Evolutionary conservation across 108 stramenopile genomes (phyloP).

Genomic region (Fistulifera solaris): DNA sequence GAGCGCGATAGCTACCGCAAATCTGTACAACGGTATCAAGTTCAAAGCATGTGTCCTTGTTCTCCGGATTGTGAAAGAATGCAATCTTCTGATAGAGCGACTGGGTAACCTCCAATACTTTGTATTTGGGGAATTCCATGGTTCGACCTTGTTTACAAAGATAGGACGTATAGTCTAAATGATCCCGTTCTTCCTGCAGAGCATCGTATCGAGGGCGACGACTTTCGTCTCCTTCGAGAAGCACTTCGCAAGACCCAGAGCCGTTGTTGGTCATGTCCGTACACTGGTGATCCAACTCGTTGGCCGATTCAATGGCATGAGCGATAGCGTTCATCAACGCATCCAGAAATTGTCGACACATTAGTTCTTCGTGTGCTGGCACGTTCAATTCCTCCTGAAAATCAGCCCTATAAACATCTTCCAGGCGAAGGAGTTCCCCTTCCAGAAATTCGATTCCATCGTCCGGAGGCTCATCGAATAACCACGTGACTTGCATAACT

Average conservation of each 20-base stretch:
- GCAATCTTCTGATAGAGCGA: conserved; percentile 30
- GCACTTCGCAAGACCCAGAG: neutral
- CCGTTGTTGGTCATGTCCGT: neutral
- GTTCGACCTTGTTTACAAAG: neutral
- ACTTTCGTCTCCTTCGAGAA: neutral
- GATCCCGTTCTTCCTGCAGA: conserved; percentile 7
- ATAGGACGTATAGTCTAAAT: conserved; percentile 1
- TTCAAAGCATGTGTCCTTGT: conserved; percentile 48
- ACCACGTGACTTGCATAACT: conserved; percentile 13
- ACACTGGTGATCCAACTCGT: neutral
- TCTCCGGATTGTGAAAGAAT: conserved; percentile 19
- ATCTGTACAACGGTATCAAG: conserved; percentile 68
- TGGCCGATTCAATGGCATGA: conserved; percentile 17
- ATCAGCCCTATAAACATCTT: conserved; percentile 9
- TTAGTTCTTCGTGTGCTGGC: conserved; percentile 3
- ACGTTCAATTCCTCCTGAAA: conserved; percentile 3
- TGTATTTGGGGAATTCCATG: neutral
- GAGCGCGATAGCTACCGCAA: conserved; percentile 66
- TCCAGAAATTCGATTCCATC: conserved; percentile 11
- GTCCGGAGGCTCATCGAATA: neutral
- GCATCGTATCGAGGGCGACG: conserved; percentile 1
- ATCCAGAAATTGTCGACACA: neutral
- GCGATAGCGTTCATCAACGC: conserved; percentile 10
- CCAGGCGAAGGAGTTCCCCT: conserved; percentile 14
- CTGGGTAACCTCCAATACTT: conserved; percentile 1